These are phyloP conservation scores for Fusarium zealandicum DNA, from an alignment of 2,329 filamentous ascomycete genomes.

Conservation along the genomic window DNA sequence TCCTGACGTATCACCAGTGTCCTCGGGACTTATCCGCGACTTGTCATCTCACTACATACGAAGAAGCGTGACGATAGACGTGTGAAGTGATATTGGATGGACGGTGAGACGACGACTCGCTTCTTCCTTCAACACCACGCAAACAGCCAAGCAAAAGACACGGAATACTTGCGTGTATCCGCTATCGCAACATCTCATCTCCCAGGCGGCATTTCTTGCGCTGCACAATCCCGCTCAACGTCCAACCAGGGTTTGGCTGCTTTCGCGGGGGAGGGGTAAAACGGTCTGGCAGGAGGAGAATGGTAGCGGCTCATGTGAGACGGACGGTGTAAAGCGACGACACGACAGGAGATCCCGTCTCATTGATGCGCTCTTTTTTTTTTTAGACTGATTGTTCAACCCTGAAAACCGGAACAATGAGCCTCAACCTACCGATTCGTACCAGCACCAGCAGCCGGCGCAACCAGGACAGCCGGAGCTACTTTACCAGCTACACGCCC, in stretches of 20 bases:
- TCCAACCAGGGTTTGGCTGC: constrained; percentile 11
- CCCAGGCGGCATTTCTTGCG: constrained; percentile 6
- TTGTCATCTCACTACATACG: background rate
- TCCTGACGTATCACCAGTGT: constrained; percentile 10
- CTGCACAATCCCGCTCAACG: constrained; percentile 12
- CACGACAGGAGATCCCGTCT: constrained; percentile 3
- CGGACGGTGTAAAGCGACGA: constrained; percentile 3
- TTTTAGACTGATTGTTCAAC: constrained; percentile 14
- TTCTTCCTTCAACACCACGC: constrained; percentile 1
- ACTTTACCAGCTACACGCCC: constrained; percentile 63
- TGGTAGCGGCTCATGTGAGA: constrained; percentile 26
- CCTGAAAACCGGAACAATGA: constrained; percentile 48
- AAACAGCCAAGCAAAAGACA: background rate
- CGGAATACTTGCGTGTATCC: background rate
- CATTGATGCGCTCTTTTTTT: background rate
- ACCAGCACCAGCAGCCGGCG: constrained; percentile 54
- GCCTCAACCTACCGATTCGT: constrained; percentile 60
- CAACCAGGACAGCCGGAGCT: constrained; percentile 63
- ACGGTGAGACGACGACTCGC: constrained; percentile 22
- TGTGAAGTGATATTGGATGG: constrained; percentile 23
- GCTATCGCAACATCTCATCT: background rate
- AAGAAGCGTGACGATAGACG: constrained; percentile 21
- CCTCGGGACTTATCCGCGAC: background rate
- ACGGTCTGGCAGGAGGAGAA: constrained; percentile 20
- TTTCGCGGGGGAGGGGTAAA: constrained; percentile 39